Conservation (phyloP, 1,139 yeast genomes). For the Debaryomycetaceae sp. region DNA sequence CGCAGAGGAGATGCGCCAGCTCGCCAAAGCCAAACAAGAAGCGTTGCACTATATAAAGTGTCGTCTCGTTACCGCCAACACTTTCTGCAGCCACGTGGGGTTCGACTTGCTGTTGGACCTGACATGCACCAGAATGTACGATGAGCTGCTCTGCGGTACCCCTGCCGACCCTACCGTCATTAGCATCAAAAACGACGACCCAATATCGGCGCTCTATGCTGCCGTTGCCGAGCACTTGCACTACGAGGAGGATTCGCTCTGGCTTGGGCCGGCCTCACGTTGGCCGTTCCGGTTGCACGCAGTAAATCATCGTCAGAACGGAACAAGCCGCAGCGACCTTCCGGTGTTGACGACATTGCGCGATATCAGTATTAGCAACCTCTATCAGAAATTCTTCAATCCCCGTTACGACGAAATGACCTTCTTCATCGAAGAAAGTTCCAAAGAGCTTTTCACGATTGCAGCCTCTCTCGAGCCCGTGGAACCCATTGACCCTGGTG, state of each 20-base stretch:
- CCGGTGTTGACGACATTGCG: slow-evolving; percentile 30
- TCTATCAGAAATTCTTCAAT: slow-evolving; percentile 30
- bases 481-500: slow-evolving; percentile 9
- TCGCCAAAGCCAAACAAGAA: slow-evolving; percentile 65
- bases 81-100: slow-evolving; percentile 54
- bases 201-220: slow-evolving; percentile 40
- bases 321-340: slow-evolving; percentile 56
- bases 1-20: slow-evolving; percentile 38
- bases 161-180: slow-evolving; percentile 41
- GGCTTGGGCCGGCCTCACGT: slow-evolving; percentile 8
- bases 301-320: slow-evolving; percentile 61
- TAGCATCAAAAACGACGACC: slow-evolving; percentile 48
- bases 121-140: slow-evolving; percentile 31
- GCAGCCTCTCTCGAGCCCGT: slow-evolving; percentile 3
- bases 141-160: slow-evolving; percentile 34
- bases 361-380: slow-evolving; percentile 21
- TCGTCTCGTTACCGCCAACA: slow-evolving; percentile 39
- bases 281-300: slow-evolving; percentile 50
- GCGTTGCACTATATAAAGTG: slow-evolving; percentile 64
- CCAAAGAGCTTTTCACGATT: slow-evolving; percentile 21
- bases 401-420: slow-evolving; percentile 35
- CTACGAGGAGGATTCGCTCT: slow-evolving; percentile 8
- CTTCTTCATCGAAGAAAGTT: slow-evolving; percentile 35
- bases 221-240: slow-evolving; percentile 38
- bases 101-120: slow-evolving; percentile 69